Evolutionary conservation across 768 basidiomycete species (phyloP), one percentile per base, ranked within the genome.

Genomic region (Amanita pallidorosea): DNA sequence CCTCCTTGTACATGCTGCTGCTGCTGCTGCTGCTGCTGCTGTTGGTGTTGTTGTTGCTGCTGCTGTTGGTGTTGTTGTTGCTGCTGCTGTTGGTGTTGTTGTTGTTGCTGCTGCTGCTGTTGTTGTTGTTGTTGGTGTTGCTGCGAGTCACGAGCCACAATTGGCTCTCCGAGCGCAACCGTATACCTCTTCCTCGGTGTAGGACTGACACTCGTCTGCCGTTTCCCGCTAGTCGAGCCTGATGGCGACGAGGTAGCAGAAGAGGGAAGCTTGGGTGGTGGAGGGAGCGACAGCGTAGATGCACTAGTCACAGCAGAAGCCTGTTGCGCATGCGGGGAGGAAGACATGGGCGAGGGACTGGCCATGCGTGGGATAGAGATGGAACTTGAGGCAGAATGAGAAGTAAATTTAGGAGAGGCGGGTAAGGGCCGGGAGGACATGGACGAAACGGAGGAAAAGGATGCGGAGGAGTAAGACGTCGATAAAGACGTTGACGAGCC

Each of bases 161-260:
- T 80, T 0, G 86, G 83, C 2, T 78, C 83, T 8, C 87, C 88
- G 0, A 92, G 73, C 0, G 89, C 88, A 29, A 91, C 88, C 0
- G 89, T 91, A 60, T 92, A 91, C 35, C 89, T 74, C 59, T 92
- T 92, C 53, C 88, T 69, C 1, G 89, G 87, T 3, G 85, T 88
- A 1, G 83, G 80, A 51, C 80, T 80, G 49, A 81, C 73, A 58
- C 80, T 84, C 4, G 72, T 67, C 13, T 72, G 74, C 17, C 80
- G 69, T 40, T 69, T 63, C 5, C 61, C 57, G 17, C 62, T 55
- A 7, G 60, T 53, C 51, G 55, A 54, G 31, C 49, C 53, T 66
- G 74, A 1, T 74, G 78, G 1, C 72, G 61, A 0, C 77, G 33
- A 33, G 13, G 33, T 4, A 5, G 77, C 53, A 8, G 61, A 54